phyloP scores from a whole-genome alignment of 257 asterid genomes.

The Leonotis leonurus region DNA sequence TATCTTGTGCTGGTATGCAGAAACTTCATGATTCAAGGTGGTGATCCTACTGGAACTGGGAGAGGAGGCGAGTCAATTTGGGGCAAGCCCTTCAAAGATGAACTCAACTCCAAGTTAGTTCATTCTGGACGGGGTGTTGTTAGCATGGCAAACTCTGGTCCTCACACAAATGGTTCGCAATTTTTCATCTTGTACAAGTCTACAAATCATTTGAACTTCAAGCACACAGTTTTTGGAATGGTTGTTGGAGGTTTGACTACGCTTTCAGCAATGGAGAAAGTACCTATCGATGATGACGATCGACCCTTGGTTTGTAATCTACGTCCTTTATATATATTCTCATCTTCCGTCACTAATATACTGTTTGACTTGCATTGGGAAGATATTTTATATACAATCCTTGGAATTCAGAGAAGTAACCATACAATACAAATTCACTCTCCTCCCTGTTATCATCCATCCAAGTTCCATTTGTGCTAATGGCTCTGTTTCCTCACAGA shows the following conservation, averaged over 20 bases:
- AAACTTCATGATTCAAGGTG: constrained; percentile 98
- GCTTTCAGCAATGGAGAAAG: constrained; percentile 80
- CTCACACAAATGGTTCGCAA: constrained; percentile 95
- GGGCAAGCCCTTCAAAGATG: constrained; percentile 94
- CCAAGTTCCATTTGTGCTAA: neutral
- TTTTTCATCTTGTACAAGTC: constrained; percentile 92
- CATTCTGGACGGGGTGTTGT: constrained; percentile 98
- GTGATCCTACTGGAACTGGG: constrained; percentile 97
- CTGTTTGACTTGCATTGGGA: constrained; percentile 2
- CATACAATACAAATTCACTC: neutral
- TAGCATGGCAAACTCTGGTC: constrained; percentile 97
- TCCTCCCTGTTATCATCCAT: neutral
- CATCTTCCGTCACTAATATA: neutral
- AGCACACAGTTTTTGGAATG: constrained; percentile 90
- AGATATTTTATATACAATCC: neutral
- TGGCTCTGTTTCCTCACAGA: neutral
- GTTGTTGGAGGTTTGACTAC: constrained; percentile 90
- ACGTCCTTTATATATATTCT: neutral
- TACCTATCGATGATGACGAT: constrained; percentile 77
- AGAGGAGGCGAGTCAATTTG: constrained; percentile 94
- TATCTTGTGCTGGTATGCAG: constrained; percentile 32
- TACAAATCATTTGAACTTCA: constrained; percentile 87
- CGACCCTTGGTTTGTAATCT: constrained; percentile 63
- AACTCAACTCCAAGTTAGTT: constrained; percentile 80
- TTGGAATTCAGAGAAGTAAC: neutral